These are phyloP conservation scores for Aspergillus sp. DNA, from an alignment of 2,329 filamentous ascomycete species.

Conservation along the genomic window DNA sequence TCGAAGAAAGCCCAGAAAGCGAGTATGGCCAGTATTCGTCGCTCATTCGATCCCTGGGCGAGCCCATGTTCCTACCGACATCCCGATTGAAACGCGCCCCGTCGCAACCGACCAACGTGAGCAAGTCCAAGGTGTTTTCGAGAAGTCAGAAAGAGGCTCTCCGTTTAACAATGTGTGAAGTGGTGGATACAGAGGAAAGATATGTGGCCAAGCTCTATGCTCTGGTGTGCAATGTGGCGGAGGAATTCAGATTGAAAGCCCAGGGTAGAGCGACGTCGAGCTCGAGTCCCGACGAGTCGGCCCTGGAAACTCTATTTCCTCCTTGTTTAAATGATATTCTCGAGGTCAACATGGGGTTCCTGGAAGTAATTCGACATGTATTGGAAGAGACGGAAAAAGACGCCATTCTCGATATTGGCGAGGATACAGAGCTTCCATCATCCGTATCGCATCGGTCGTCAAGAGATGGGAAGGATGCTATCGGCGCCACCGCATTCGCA, in stretches of 20 bases:
- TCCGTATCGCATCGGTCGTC: constrained; percentile 43
- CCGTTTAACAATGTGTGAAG: constrained; percentile 81
- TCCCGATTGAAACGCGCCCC: constrained; percentile 78
- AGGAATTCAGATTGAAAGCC: constrained; percentile 70
- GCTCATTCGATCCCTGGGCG: constrained; percentile 73
- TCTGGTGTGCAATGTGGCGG: constrained; percentile 73
- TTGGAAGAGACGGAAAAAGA: constrained; percentile 81
- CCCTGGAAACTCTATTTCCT: constrained; percentile 75
- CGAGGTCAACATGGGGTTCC: constrained; percentile 73
- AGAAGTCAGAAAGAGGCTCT: constrained; percentile 78
- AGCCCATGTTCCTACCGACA: constrained; percentile 81
- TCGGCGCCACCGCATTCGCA: constrained; percentile 72
- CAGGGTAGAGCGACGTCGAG: constrained; percentile 56
- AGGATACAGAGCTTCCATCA: constrained; percentile 46
- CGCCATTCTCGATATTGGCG: constrained; percentile 70
- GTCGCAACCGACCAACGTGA: constrained; percentile 77
- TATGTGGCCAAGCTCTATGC: constrained; percentile 87
- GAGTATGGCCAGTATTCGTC: constrained; percentile 76
- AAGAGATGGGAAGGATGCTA: constrained; percentile 59
- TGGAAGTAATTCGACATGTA: constrained; percentile 68
- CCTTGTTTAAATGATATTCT: constrained; percentile 74
- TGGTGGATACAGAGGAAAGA: constrained; percentile 89
- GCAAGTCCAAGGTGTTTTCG: constrained; percentile 70
- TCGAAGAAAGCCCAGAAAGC: constrained; percentile 25
- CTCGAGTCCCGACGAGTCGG: constrained; percentile 65